Evolutionary conservation across 140 eudicot genomes (phyloP).

Genomic region (Cichorium intybus): DNA sequence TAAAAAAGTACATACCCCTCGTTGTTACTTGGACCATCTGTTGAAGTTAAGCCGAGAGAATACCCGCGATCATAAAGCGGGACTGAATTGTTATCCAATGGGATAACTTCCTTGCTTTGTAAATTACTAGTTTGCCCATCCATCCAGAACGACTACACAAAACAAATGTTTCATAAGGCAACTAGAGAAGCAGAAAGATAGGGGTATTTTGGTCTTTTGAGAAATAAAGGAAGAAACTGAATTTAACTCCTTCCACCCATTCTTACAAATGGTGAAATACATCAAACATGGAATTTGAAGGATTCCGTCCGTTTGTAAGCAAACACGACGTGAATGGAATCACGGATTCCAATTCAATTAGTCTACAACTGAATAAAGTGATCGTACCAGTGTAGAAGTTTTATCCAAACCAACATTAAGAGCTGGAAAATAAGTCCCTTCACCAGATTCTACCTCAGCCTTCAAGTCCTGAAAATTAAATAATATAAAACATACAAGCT

Average conservation of each 20-base stretch:
- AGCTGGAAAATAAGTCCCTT: constrained; percentile 86
- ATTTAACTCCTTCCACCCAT: no score
- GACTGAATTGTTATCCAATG: constrained; percentile 59
- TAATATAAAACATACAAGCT: background rate
- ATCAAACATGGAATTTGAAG: no score
- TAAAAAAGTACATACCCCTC: constrained; percentile 45
- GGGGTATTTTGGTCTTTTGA: background rate
- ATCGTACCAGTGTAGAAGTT: constrained; percentile 77
- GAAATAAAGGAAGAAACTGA: background rate
- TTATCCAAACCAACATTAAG: constrained; percentile 65
- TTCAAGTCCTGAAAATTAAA: constrained; percentile 47
- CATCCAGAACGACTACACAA: constrained; percentile 83
- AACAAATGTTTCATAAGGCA: background rate
- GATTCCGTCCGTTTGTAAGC: no score
- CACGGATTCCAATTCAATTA: no score
- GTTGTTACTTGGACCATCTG: constrained; percentile 49
- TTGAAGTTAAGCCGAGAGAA: constrained; percentile 53
- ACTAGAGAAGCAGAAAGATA: background rate
- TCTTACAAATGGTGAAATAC: no score
- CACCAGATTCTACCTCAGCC: constrained; percentile 69
- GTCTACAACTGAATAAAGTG: constrained; percentile 5
- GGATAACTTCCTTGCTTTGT: constrained; percentile 42
- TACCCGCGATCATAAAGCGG: constrained; percentile 97
- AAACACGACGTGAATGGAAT: no score
- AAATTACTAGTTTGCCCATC: constrained; percentile 59